phyloP scores from a whole-genome alignment of 2,329 filamentous ascomycete species.

The Sporothrix dimorphospora region DNA sequence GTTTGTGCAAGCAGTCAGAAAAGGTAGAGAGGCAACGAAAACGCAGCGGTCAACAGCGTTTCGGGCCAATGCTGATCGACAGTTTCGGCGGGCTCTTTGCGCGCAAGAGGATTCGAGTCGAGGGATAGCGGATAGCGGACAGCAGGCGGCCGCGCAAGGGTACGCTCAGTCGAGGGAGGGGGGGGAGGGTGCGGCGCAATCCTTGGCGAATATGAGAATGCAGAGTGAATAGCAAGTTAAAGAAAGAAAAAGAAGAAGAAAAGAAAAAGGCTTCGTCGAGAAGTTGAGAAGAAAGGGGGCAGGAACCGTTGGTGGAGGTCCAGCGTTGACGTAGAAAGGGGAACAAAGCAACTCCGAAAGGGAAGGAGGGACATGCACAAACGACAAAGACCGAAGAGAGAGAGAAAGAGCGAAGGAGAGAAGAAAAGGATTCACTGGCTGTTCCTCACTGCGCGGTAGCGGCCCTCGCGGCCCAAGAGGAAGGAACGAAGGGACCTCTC shows the following conservation, averaged over 20 bases:
- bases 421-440: background rate
- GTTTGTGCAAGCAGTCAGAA: background rate
- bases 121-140: background rate
- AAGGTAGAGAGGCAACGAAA: background rate
- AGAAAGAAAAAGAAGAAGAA: constrained; percentile 8
- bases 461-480: constrained; percentile 1
- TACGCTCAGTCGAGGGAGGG: constrained; percentile 2
- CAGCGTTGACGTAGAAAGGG: constrained; percentile 9
- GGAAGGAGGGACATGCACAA: constrained; percentile 21
- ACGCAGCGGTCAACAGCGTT: constrained; percentile 36
- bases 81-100: constrained; percentile 41
- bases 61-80: constrained; percentile 46
- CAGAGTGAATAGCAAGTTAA: background rate
- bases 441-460: background rate
- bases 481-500: constrained; percentile 14
- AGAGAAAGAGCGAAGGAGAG: constrained; percentile 8
- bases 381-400: background rate
- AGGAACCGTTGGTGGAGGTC: constrained; percentile 5
- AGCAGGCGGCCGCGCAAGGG: constrained; percentile 7
- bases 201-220: background rate
- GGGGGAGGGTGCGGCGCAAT: constrained; percentile 6
- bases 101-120: constrained; percentile 20
- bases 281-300: constrained; percentile 1
- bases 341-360: constrained; percentile 18
- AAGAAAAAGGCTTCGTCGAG: constrained; percentile 5